Percentiles rank a stretch among this genome's conserved stretches.
These are phyloP conservation scores for Cryptococcus sp. DNA, from an alignment of 1,284 basidiomycete genomes.

Conservation along the genomic window DNA sequence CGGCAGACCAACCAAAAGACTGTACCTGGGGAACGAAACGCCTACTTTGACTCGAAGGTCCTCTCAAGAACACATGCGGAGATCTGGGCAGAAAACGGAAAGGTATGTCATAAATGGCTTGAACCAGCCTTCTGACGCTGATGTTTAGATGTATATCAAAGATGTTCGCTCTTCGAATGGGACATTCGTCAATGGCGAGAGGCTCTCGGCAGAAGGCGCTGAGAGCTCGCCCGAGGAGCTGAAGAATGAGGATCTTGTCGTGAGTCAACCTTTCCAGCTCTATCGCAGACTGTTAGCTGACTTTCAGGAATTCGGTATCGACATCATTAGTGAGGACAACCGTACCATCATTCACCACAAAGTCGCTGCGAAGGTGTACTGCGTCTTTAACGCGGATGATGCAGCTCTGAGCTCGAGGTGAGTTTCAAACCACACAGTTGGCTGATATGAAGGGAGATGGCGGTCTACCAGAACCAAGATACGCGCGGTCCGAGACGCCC, in stretches of 20 bases:
- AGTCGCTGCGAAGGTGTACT: constrained; percentile 88
- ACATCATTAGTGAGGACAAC: constrained; percentile 98
- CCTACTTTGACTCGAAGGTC: constrained; percentile 97
- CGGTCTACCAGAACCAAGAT: constrained; percentile 40
- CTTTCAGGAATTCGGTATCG: constrained; percentile 90
- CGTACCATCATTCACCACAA: constrained; percentile 98
- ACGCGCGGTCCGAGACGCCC: constrained; percentile 15
- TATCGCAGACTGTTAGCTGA: background rate
- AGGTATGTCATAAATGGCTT: constrained; percentile 58
- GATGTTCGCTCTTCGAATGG: constrained; percentile 98
- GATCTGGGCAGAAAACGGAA: constrained; percentile 88
- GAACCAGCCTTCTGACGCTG: background rate
- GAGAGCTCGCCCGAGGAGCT: constrained; percentile 93
- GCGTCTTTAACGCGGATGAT: constrained; percentile 83
- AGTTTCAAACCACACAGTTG: constrained; percentile 5
- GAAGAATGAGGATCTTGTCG: constrained; percentile 87
- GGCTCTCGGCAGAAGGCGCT: constrained; percentile 81
- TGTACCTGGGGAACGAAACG: constrained; percentile 88
- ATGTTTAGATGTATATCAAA: constrained; percentile 83
- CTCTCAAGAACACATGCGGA: constrained; percentile 94
- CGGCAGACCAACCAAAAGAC: constrained; percentile 96
- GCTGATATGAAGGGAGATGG: constrained; percentile 34
- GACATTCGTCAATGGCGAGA: constrained; percentile 95
- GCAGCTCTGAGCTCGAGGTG: constrained; percentile 50
- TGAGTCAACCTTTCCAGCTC: constrained; percentile 48